Conservation (phyloP, 306 rosid genomes). For the Senna tora region DNA sequence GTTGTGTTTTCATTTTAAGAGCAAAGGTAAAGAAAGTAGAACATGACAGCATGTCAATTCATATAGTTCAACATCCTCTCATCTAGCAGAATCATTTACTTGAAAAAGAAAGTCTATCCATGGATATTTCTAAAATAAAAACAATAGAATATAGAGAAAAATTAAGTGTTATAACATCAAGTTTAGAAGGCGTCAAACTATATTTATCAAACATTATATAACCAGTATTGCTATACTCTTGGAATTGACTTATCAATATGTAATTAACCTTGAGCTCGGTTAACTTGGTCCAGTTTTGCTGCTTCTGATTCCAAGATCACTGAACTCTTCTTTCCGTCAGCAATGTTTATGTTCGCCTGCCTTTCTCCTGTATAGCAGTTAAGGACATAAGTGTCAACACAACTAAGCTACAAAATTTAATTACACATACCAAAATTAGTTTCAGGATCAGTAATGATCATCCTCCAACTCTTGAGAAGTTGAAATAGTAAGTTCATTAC, state of each 20-base stretch:
- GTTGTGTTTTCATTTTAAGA: background rate
- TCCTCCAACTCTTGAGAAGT: slow-evolving; percentile 18
- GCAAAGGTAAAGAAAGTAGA: slow-evolving; percentile 31
- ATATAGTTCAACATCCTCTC: slow-evolving; percentile 24
- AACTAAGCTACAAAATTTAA: slow-evolving; percentile 23
- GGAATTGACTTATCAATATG: slow-evolving; percentile 14
- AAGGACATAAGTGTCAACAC: slow-evolving; percentile 29
- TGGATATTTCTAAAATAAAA: slow-evolving; percentile 4
- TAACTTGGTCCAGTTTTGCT: slow-evolving; percentile 79
- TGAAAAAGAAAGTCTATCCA: slow-evolving; percentile 19
- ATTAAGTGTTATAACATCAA: slow-evolving; percentile 30
- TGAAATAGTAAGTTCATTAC: slow-evolving; percentile 45
- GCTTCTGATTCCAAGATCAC: slow-evolving; percentile 92
- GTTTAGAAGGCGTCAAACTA: slow-evolving; percentile 27
- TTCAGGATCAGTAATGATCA: slow-evolving; percentile 29
- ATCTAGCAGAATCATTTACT: slow-evolving; percentile 14
- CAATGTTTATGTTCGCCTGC: slow-evolving; percentile 83
- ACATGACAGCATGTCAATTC: slow-evolving; percentile 26
- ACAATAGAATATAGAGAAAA: slow-evolving; percentile 18
- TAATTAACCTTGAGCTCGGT: slow-evolving; percentile 68
- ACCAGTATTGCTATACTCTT: background rate
- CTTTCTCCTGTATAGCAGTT: slow-evolving; percentile 78
- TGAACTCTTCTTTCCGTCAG: slow-evolving; percentile 84
- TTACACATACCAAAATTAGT: slow-evolving; percentile 32
- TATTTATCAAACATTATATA: slow-evolving; percentile 20